A percentile compares a stretch with the other conserved stretches of the same genome.
These are phyloP conservation scores for Talaromyces amestolkiae DNA, from an alignment of 2,329 filamentous ascomycete species.

Conservation along the genomic window DNA sequence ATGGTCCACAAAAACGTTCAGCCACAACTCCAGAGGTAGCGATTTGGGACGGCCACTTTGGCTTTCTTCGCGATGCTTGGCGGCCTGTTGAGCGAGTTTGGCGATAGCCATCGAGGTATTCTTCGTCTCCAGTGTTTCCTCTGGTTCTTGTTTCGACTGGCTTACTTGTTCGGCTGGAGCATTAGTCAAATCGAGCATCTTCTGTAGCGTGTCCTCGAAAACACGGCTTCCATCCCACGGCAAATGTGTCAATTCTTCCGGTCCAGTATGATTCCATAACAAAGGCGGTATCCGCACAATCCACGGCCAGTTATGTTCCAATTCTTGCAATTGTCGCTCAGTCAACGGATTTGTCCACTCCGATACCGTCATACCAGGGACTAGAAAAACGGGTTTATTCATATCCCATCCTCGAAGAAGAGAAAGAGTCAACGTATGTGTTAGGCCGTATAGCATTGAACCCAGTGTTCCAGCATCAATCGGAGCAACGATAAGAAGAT, in stretches of 20 bases:
- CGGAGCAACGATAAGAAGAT: slow-evolving; percentile 78
- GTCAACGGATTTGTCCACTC: slow-evolving; percentile 92
- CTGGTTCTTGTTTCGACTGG: not conserved
- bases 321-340: slow-evolving; percentile 79
- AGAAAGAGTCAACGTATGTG: slow-evolving; percentile 76
- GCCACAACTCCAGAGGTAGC: slow-evolving; percentile 85
- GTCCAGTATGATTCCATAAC: slow-evolving; percentile 72
- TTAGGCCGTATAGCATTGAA: slow-evolving; percentile 82
- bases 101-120: slow-evolving; percentile 16
- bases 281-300: slow-evolving; percentile 77
- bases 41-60: slow-evolving; percentile 25
- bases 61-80: slow-evolving; percentile 45
- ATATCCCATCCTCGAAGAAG: slow-evolving; percentile 83
- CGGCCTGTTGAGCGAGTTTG: slow-evolving; percentile 20
- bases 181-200: slow-evolving; percentile 27
- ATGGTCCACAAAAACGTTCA: slow-evolving; percentile 73
- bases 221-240: slow-evolving; percentile 50
- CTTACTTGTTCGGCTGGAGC: not conserved
- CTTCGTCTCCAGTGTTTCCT: slow-evolving; percentile 16
- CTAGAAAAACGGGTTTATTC: slow-evolving; percentile 77
- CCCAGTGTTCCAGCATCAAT: slow-evolving; percentile 81
- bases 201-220: slow-evolving; percentile 34
- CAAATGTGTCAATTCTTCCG: slow-evolving; percentile 48
- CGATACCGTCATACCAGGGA: slow-evolving; percentile 82
- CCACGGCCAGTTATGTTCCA: slow-evolving; percentile 83